These are phyloP conservation scores for Fusarium poae DNA, from an alignment of 2,329 filamentous ascomycete genomes.

Conservation along the genomic window DNA sequence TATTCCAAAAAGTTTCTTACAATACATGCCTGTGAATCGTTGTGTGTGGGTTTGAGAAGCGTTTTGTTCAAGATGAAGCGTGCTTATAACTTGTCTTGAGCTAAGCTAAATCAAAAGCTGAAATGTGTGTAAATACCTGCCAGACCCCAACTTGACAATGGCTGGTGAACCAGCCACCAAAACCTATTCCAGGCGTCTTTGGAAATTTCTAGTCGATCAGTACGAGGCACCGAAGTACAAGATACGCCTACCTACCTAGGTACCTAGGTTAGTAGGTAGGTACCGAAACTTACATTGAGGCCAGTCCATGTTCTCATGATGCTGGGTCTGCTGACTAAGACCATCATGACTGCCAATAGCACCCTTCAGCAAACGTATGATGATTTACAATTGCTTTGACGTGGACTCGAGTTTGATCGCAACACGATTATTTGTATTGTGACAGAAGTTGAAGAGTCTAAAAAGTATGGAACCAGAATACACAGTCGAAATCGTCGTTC, in stretches of 20 bases:
- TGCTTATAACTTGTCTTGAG: not conserved
- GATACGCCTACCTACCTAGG: not conserved
- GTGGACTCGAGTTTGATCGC: not conserved
- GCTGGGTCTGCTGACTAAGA: slow-evolving; percentile 38
- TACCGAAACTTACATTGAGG: too few relatives aligned
- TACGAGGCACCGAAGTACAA: not conserved
- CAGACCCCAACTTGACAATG: not conserved
- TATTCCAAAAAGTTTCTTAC: not conserved
- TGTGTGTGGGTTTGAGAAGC: not conserved
- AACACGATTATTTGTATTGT: not conserved
- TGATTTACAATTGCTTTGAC: slow-evolving; percentile 1
- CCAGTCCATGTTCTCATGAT: slow-evolving; percentile 17
- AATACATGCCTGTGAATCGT: not conserved
- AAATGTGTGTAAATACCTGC: not conserved
- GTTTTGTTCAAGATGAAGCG: not conserved
- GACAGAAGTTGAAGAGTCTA: not conserved
- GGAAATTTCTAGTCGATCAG: not conserved
- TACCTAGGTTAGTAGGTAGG: too few relatives aligned
- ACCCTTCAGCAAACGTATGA: slow-evolving; percentile 20
- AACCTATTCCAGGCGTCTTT: not conserved
- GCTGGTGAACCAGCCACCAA: not conserved
- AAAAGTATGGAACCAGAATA: slow-evolving; percentile 22
- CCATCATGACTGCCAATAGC: slow-evolving; percentile 33
- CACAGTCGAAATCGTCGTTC: slow-evolving; percentile 34
- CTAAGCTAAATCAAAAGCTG: not conserved